These are phyloP conservation scores for Garcia nutans DNA, from an alignment of 345 rosid genomes.

Conservation along the genomic window DNA sequence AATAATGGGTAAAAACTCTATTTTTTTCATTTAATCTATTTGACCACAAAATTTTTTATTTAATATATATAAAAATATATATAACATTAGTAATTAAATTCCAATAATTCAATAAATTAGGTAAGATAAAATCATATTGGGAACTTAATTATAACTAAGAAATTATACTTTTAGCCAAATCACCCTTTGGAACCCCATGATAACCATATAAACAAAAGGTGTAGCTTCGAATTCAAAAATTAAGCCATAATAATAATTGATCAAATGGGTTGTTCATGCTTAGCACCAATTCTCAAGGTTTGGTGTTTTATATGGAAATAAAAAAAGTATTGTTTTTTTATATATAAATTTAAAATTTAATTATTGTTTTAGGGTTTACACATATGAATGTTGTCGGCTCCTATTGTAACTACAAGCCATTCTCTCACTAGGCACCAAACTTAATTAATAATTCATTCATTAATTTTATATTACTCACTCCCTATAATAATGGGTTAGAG, in stretches of 20 bases:
- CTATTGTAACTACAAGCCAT: constrained; percentile 28
- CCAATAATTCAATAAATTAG: too few relatives aligned
- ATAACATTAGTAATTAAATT: too few relatives aligned
- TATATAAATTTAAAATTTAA: neutral
- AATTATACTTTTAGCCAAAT: constrained; percentile 2
- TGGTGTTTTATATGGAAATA: constrained; percentile 7
- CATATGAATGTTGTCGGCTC: constrained; percentile 53
- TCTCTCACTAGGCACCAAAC: constrained; percentile 46
- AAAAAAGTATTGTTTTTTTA: neutral
- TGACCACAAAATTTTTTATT: too few relatives aligned
- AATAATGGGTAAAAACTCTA: too few relatives aligned
- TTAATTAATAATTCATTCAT: constrained; percentile 12
- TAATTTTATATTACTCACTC: constrained; percentile 20
- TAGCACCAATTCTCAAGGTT: neutral
- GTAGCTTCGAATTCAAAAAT: neutral
- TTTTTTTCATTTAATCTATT: too few relatives aligned
- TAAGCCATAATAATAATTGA: neutral
- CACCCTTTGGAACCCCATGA: constrained; percentile 3
- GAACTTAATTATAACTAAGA: too few relatives aligned
- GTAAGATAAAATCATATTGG: too few relatives aligned
- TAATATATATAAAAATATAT: too few relatives aligned
- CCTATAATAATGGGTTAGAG: constrained; percentile 19
- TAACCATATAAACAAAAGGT: constrained; percentile 1
- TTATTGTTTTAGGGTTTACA: constrained; percentile 22
- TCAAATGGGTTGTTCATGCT: neutral